Evolutionary conservation across 2,329 filamentous ascomycete genomes (phyloP).

Genomic region (Calonectria pseudoturangicola): DNA sequence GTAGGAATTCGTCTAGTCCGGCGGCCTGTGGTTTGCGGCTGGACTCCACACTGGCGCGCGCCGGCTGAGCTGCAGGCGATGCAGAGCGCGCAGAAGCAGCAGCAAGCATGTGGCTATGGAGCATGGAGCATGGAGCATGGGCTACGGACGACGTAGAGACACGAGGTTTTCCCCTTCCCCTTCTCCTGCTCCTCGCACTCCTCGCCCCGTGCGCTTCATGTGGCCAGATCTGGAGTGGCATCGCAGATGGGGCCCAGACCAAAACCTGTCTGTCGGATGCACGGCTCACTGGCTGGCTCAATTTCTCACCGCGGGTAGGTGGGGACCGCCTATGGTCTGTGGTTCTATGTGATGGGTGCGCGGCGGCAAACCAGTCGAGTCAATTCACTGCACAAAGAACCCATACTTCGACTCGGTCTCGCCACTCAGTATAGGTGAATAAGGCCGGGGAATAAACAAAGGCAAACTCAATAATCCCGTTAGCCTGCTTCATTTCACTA

Average conservation of each 20-base stretch:
- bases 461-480: constrained; percentile 10
- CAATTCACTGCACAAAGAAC: neutral
- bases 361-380: constrained; percentile 17
- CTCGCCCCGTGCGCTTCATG: neutral
- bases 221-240: constrained; percentile 46
- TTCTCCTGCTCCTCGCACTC: neutral
- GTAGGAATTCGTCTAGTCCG: constrained; percentile 53
- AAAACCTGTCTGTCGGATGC: constrained; percentile 39
- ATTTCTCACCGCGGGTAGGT: constrained; percentile 30
- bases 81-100: neutral
- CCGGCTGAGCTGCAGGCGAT: constrained; percentile 11
- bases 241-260: constrained; percentile 40
- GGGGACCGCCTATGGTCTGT: neutral
- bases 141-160: neutral
- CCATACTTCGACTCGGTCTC: neutral
- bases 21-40: constrained; percentile 48
- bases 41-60: constrained; percentile 38
- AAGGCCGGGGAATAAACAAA: constrained; percentile 7
- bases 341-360: neutral
- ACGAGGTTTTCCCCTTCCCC: neutral
- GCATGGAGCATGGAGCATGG: neutral
- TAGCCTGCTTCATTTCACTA: constrained; percentile 26
- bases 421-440: neutral
- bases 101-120: neutral
- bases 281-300: constrained; percentile 46